These are phyloP conservation scores for Penicillium bialowiezense DNA, from an alignment of 495 filamentous ascomycete genomes.

Conservation along the genomic window DNA sequence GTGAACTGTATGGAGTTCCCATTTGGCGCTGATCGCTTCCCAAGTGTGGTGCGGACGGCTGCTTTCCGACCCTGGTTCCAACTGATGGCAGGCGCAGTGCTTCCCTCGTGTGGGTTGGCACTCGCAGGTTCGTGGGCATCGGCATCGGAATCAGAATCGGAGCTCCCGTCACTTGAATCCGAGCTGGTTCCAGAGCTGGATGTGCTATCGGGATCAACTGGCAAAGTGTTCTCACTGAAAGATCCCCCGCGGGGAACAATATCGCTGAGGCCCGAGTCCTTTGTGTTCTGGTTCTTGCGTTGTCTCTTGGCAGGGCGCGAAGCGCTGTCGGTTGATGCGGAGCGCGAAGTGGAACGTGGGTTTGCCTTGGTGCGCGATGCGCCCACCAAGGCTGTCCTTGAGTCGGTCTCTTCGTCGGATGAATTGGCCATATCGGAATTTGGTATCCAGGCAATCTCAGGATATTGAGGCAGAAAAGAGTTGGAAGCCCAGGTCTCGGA, in stretches of 20 bases:
- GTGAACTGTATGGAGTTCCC: conserved; percentile 28
- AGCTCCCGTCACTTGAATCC: conserved; percentile 4
- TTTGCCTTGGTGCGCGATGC: conserved; percentile 22
- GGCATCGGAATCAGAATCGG: conserved; percentile 12
- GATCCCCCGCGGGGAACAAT: conserved; percentile 40
- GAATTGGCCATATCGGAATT: background rate
- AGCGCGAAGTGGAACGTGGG: conserved; percentile 16
- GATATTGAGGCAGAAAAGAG: too few species aligned
- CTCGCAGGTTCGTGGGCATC: background rate
- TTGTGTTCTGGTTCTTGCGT: conserved; percentile 23
- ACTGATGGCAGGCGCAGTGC: conserved; percentile 32
- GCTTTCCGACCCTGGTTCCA: conserved; percentile 42
- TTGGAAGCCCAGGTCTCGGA: background rate
- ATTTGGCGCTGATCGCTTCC: conserved; percentile 16
- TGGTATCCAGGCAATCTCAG: too few species aligned
- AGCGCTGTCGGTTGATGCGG: conserved; percentile 22
- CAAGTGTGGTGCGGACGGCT: conserved; percentile 35
- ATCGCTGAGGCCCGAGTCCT: conserved; percentile 27
- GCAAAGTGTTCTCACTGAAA: conserved; percentile 33
- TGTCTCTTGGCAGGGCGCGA: conserved; percentile 30
- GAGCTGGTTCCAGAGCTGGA: conserved; percentile 31
- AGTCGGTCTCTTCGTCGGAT: conserved; percentile 41
- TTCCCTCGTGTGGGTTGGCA: conserved; percentile 24
- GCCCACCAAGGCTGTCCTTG: conserved; percentile 40
- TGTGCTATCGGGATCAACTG: conserved; percentile 35